Evolutionary conservation across 2,329 filamentous ascomycete species (phyloP).

Genomic region (Atkinsonella hypoxylon): DNA sequence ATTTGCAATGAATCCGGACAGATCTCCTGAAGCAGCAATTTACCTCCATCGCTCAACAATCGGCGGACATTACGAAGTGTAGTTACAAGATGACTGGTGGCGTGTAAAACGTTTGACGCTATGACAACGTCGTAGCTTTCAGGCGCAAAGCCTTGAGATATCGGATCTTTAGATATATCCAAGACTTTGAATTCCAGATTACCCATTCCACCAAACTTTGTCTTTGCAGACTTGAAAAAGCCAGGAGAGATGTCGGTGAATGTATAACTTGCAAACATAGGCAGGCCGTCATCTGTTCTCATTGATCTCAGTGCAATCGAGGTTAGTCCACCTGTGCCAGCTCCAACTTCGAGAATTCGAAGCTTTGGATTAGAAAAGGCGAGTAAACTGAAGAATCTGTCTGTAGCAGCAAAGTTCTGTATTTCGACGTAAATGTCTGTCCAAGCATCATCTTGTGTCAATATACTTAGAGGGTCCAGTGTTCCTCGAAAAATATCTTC

Average conservation of each 20-base stretch:
- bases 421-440: no score
- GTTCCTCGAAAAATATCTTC: no score
- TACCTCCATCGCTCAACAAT: conserved; percentile 5
- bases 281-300: no score
- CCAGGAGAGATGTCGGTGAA: conserved; percentile 31
- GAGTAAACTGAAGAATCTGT: background rate
- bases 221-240: conserved; percentile 25
- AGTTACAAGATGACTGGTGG: conserved; percentile 17
- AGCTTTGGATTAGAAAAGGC: conserved; percentile 26
- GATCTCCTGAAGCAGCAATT: conserved; percentile 6
- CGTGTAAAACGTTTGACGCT: conserved; percentile 25
- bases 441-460: background rate
- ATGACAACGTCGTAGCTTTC: conserved; percentile 26
- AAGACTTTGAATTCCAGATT: conserved; percentile 10
- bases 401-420: no score
- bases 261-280: conserved; percentile 15
- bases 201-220: conserved; percentile 13
- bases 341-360: conserved; percentile 28
- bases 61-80: conserved; percentile 9
- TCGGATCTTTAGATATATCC: conserved; percentile 14
- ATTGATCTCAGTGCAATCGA: conserved; percentile 1
- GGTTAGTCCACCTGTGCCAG: conserved; percentile 31
- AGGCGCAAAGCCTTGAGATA: conserved; percentile 18
- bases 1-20: background rate
- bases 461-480: no score